A percentile compares a stretch with the other conserved stretches of the same genome.
These are phyloP conservation scores for Apiotrichum siamense DNA, from an alignment of 1,284 basidiomycete species.

Conservation along the genomic window DNA sequence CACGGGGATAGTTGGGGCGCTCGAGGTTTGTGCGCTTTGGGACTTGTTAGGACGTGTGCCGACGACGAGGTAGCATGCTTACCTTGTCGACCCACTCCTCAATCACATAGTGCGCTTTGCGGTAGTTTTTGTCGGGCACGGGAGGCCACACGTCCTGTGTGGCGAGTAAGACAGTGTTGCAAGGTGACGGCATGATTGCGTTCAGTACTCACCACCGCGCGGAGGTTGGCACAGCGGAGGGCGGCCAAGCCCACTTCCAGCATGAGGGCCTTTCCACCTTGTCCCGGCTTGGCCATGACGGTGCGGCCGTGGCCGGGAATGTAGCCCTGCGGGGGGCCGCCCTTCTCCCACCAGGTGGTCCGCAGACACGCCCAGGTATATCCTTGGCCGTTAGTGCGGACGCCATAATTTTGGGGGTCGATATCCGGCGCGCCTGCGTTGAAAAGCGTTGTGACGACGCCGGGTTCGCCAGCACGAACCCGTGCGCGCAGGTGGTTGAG, in stretches of 20 bases:
- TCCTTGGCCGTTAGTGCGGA: constrained; percentile 54
- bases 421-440: constrained; percentile 23
- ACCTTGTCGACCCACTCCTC: constrained; percentile 75
- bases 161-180: background rate
- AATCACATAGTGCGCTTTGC: constrained; percentile 73
- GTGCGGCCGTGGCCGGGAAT: constrained; percentile 45
- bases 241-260: constrained; percentile 77
- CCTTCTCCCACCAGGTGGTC: constrained; percentile 72
- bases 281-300: constrained; percentile 22
- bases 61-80: no score
- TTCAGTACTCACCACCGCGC: constrained; percentile 52
- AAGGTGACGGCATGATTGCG: background rate
- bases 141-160: constrained; percentile 71
- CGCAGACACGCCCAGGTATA: constrained; percentile 53
- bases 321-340: constrained; percentile 44
- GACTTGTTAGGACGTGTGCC: no score
- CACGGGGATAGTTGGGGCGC: constrained; percentile 34
- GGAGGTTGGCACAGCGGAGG: constrained; percentile 64
- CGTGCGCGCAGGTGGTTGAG: constrained; percentile 63
- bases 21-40: constrained; percentile 41
- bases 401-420: no score
- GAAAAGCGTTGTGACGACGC: constrained; percentile 64
- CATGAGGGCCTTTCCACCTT: constrained; percentile 51
- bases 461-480: constrained; percentile 62
- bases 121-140: constrained; percentile 67